phyloP scores from a whole-genome alignment of 257 asterid species.

The Solanum dulcamara region DNA sequence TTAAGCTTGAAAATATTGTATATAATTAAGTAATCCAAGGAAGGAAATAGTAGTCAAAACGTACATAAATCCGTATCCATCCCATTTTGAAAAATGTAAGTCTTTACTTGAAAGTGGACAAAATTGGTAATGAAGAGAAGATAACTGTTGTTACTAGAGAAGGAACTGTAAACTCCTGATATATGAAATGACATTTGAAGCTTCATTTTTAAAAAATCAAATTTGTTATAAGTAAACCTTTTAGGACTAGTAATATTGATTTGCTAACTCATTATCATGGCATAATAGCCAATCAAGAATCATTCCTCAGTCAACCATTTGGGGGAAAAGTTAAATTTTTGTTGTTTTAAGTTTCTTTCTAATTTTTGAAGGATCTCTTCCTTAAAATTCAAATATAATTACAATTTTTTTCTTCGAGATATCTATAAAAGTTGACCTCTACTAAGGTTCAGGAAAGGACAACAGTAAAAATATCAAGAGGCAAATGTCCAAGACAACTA shows the following conservation, averaged over 20 bases:
- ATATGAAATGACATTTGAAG: not conserved
- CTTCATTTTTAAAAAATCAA: not conserved
- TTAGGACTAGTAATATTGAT: not conserved
- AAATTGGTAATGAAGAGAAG: not conserved
- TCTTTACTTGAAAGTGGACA: not conserved
- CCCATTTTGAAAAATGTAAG: not conserved
- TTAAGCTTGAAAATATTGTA: not conserved
- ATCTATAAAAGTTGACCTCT: not conserved
- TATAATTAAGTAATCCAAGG: not conserved
- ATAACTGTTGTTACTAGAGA: not conserved
- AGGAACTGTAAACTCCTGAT: not conserved
- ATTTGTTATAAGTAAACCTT: not conserved
- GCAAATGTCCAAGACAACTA: not conserved
- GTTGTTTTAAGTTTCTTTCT: not conserved
- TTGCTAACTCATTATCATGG: not conserved
- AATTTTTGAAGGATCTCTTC: not conserved
- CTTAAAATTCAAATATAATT: not conserved
- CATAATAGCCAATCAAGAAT: not conserved
- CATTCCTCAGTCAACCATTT: not conserved
- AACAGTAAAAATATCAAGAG: not conserved
- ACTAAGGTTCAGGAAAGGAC: not conserved
- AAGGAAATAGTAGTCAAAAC: not conserved
- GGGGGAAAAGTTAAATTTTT: not conserved
- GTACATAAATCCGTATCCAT: not conserved
- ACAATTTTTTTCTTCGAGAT: not conserved